Evolutionary conservation across 2,329 filamentous ascomycete genomes (phyloP), one percentile per base, ranked within the genome.

Genomic region (Aspergillus unguis): DNA sequence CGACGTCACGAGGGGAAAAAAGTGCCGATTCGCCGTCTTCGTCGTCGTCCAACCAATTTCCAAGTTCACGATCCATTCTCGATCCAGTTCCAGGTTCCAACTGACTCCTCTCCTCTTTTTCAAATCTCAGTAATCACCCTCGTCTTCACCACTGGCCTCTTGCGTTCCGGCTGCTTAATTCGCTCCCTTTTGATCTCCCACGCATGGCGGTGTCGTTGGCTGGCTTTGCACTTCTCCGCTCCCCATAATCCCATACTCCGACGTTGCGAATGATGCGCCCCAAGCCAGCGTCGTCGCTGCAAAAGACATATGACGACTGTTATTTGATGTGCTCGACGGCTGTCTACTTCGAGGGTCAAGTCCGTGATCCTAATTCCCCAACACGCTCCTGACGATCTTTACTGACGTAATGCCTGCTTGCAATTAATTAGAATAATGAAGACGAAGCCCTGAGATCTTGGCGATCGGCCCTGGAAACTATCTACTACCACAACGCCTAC

Each of bases 271-370:
- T 79, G 75, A 81, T 77, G 71, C 74, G 74, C 68, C 71, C 71
- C 70, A 85, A 84, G 67, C 77, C 79, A 57, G 80, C 85, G 67
- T 85, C 87, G 72, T 85, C 85, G 57, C 84, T 96, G 71, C 92
- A 97, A 76, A 96, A 96, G 81, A 95, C 91, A 51, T 97, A 97
- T 75, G 92, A 97, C 76, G 91, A 97, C 72, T 92, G 88, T 72
- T 96, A 96, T 75, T 76, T 96, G 63, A 91, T 87, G 68, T 96
- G 92, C 74, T 96, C 92, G 10, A 97, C 92, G 1, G 92, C 92
- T 36, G 89, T 96, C 48, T 96, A 96, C 75, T 96, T 96, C 71
- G 94, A 99, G 76, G 85, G 87, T 69, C 87, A 95, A 83, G 91
- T 95, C 75, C 29, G 70, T 67, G 36, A 40, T 33, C 33, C 17